Evolutionary conservation across 1,284 basidiomycete species (phyloP), one percentile per base, ranked within the genome.

Genomic region (Microbotryomycetes sp.): DNA sequence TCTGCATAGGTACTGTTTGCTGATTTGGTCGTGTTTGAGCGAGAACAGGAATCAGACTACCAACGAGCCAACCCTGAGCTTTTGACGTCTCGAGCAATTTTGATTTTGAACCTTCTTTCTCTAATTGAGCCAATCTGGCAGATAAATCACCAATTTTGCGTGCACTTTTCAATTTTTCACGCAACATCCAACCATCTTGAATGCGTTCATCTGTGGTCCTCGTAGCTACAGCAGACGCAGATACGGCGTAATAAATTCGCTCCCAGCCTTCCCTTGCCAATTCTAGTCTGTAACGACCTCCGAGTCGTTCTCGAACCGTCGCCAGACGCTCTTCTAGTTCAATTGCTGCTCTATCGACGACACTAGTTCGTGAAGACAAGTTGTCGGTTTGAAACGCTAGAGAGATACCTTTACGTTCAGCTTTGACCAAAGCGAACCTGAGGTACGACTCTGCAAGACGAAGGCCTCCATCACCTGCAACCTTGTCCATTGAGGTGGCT

Each of bases 281-380:
- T 26, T 62, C 55, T 14, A 70, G 58, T 25, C 58, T 54, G 16
- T 53, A 42, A 22, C 61, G 14, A 1, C 69, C 69, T 22, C 69
- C 70, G 49, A 73, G 66, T 4, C 70, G 54, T 49, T 72, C 68
- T 45, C 71, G 57, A 31, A 73, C 28, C 9, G 60, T 59, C 2
- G 72, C 72, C 50, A 73, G 53, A 12, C 70, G 65, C 36, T 67
- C 51, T 49, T 73, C 69, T 30, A 73, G 62, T 51, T 73, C 71
- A 48, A 72, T 53, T 4, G 68, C 58, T 3, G 68, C 67, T 15
- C 63, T 64, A 42, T 73, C 70, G 23, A 67, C 60, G 2, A 53
- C 56, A 14, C 58, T 5, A 26, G 12, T 42, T 12, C 64, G 15
- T 48, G 9, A 19, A 45, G 19, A 28, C 9, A 25, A 32, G 32